These are phyloP conservation scores for Diaporthe sp. DNA, from an alignment of 2,329 filamentous ascomycete genomes.

Conservation along the genomic window DNA sequence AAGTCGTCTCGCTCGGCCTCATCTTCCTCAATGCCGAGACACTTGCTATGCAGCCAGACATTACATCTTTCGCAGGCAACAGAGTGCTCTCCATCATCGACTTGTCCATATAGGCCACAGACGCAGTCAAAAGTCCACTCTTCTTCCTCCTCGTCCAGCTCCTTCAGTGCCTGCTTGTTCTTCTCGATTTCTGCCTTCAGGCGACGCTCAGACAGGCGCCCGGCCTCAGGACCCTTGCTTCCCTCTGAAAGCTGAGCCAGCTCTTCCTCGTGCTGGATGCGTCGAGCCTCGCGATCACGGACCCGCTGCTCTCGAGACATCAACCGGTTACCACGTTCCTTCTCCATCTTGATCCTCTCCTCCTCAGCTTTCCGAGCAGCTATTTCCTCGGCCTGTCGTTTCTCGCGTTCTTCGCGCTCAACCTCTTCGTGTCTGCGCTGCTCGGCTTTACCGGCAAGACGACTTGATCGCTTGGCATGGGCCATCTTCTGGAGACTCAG, in stretches of 20 bases:
- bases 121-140: constrained; percentile 96
- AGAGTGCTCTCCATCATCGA: constrained; percentile 94
- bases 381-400: constrained; percentile 72
- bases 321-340: constrained; percentile 83
- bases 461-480: constrained; percentile 93
- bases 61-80: constrained; percentile 94
- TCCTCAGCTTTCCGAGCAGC: constrained; percentile 77
- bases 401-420: constrained; percentile 77
- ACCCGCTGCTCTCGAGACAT: constrained; percentile 88
- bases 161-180: constrained; percentile 80
- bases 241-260: constrained; percentile 83
- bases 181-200: constrained; percentile 86
- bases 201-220: constrained; percentile 81
- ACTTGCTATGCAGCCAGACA: constrained; percentile 97
- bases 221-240: constrained; percentile 70
- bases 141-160: constrained; percentile 77
- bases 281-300: constrained; percentile 86
- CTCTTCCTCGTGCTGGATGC: constrained; percentile 87
- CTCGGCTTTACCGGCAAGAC: constrained; percentile 86
- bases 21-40: constrained; percentile 81
- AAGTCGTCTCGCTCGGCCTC: constrained; percentile 90
- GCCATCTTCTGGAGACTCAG: constrained; percentile 87
- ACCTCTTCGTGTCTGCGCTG: constrained; percentile 81
- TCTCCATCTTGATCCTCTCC: constrained; percentile 69
- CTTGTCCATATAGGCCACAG: constrained; percentile 90